These are phyloP conservation scores for Tuber borchii DNA, from an alignment of 495 filamentous ascomycete genomes.

Conservation along the genomic window DNA sequence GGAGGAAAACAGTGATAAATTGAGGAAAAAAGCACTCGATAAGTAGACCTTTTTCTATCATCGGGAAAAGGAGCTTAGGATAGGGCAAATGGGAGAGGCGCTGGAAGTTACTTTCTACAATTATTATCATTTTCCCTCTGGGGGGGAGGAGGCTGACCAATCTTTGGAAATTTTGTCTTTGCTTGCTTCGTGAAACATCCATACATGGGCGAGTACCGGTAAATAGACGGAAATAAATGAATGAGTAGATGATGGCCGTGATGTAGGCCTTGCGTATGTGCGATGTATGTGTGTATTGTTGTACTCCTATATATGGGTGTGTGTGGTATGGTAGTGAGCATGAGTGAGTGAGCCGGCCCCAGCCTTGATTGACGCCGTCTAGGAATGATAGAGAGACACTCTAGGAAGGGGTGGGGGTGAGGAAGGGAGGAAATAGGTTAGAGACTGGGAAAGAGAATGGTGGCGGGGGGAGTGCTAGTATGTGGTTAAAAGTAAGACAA, in stretches of 20 bases:
- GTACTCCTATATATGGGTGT: not conserved
- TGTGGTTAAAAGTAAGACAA: not conserved
- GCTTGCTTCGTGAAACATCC: conserved; percentile 22
- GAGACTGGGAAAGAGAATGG: not conserved
- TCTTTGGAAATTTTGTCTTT: conserved; percentile 26
- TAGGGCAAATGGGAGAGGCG: conserved; percentile 35
- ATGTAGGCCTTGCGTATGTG: conserved; percentile 10
- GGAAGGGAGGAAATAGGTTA: not conserved
- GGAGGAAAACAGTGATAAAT: not conserved
- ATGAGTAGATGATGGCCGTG: not conserved
- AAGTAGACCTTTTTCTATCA: conserved; percentile 27
- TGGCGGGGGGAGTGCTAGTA: not conserved
- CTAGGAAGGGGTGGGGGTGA: not conserved
- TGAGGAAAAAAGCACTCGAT: conserved; percentile 22
- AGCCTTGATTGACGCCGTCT: conserved; percentile 17
- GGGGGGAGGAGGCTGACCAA: conserved; percentile 20
- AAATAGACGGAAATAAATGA: not conserved
- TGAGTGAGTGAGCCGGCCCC: conserved; percentile 14
- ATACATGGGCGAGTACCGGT: conserved; percentile 24
- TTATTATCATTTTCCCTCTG: not conserved
- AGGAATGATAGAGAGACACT: conserved; percentile 7
- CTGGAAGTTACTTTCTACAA: conserved; percentile 16
- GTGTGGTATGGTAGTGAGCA: not conserved
- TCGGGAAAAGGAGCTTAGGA: conserved; percentile 27
- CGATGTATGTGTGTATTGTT: not conserved